Percentiles rank a stretch among this genome's conserved stretches.
Evolutionary conservation across 768 basidiomycete genomes (phyloP).

Genomic region (Panellus pusillus): DNA sequence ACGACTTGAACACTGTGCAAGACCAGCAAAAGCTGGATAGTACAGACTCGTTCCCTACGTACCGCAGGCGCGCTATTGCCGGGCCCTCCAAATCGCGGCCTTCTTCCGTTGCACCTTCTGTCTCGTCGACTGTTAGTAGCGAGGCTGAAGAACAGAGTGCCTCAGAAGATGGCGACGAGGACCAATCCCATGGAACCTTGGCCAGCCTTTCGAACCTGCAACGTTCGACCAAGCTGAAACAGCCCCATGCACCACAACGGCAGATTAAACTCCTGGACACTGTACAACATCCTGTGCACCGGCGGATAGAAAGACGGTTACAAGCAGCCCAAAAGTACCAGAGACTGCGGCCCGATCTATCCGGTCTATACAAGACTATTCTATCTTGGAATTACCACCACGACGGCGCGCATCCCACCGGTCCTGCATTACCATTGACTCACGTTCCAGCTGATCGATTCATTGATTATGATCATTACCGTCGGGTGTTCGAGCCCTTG

Average conservation of each 20-base stretch:
- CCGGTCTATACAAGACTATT: constrained; percentile 71
- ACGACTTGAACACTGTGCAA: constrained; percentile 22
- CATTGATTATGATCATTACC: constrained; percentile 63
- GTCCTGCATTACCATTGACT: constrained; percentile 34
- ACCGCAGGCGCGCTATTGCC: constrained; percentile 29
- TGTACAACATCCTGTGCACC: constrained; percentile 43
- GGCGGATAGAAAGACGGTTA: constrained; percentile 51
- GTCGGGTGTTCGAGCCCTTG: constrained; percentile 77
- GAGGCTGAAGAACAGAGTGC: constrained; percentile 37
- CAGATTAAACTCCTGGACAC: constrained; percentile 65
- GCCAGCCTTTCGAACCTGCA: constrained; percentile 59
- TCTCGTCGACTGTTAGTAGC: constrained; percentile 37
- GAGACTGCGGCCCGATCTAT: constrained; percentile 82
- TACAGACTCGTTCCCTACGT: constrained; percentile 39
- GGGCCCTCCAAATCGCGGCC: constrained; percentile 24
- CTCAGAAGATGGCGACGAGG: constrained; percentile 41
- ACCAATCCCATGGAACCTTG: constrained; percentile 38
- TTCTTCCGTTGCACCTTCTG: constrained; percentile 18
- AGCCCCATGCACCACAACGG: constrained; percentile 51
- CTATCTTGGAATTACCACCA: constrained; percentile 88
- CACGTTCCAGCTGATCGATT: constrained; percentile 68
- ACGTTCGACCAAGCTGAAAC: constrained; percentile 59
- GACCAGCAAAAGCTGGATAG: constrained; percentile 39
- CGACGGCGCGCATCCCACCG: constrained; percentile 60
- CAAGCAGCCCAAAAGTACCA: constrained; percentile 60